phyloP scores from a whole-genome alignment of 371 early-diverging fungal species.

The Saksenaea vasiformis region DNA sequence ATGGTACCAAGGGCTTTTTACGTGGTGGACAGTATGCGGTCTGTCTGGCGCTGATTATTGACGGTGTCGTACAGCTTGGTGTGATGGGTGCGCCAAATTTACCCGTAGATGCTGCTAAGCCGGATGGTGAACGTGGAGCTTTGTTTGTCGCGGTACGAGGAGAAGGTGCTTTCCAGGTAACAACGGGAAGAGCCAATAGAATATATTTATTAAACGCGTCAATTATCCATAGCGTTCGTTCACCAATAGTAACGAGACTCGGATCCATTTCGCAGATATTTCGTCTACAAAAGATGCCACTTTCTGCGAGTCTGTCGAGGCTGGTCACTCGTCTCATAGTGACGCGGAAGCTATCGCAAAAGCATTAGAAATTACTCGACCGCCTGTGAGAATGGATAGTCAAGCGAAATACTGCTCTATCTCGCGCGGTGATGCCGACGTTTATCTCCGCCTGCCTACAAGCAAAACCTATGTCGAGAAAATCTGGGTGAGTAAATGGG shows the following conservation, averaged over 20 bases:
- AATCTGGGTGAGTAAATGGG: slow-evolving; percentile 88
- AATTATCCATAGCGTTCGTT: slow-evolving; percentile 61
- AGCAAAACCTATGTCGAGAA: slow-evolving; percentile 86
- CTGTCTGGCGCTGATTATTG: slow-evolving; percentile 89
- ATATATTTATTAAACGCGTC: background rate
- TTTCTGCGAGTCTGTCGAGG: slow-evolving; percentile 96
- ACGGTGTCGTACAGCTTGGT: slow-evolving; percentile 88
- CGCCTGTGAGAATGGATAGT: slow-evolving; percentile 89
- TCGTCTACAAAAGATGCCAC: slow-evolving; percentile 59
- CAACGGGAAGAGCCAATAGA: background rate
- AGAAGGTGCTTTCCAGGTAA: slow-evolving; percentile 89
- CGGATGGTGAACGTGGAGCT: slow-evolving; percentile 73
- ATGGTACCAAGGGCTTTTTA: slow-evolving; percentile 94
- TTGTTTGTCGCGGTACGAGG: slow-evolving; percentile 80
- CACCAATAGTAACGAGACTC: slow-evolving; percentile 54
- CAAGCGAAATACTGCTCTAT: slow-evolving; percentile 92
- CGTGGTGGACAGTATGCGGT: slow-evolving; percentile 98
- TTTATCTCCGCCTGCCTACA: slow-evolving; percentile 88
- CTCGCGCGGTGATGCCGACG: slow-evolving; percentile 87
- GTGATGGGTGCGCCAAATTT: slow-evolving; percentile 96
- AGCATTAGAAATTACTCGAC: slow-evolving; percentile 71
- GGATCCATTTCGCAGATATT: slow-evolving; percentile 65
- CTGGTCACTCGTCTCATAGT: slow-evolving; percentile 87
- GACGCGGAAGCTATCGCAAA: slow-evolving; percentile 79
- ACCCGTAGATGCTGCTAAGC: slow-evolving; percentile 63